Evolutionary conservation across 306 rosid species (phyloP), one percentile per base, ranked within the genome.

Genomic region (Vigna mungo): DNA sequence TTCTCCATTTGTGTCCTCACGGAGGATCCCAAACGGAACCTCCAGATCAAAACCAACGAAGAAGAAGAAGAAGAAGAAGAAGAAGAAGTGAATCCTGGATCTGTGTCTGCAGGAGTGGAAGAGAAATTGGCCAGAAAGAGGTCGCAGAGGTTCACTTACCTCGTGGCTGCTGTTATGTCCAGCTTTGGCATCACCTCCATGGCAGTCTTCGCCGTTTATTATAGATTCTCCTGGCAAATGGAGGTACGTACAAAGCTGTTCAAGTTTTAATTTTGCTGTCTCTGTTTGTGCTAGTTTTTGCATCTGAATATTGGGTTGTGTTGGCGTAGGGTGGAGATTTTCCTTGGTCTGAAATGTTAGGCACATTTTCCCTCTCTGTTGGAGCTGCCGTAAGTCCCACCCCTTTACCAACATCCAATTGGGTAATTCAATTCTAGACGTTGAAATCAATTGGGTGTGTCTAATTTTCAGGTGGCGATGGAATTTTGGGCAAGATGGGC

Each of bases 141-240:
- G 58, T 94, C 95, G 2, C 95, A 92, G 85, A 88, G 98, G 83
- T 80, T 81, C 73, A 88, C 95, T 65, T 94, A 92, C 75, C 91
- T 94, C 6, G 79, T 92, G 5, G 98, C 98, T 0, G 98, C 98
- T 36, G 80, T 94, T 0, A 83, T 94, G 95, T 94, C 98, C 15
- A 94, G 86, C 88, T 87, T 88, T n/a, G 98, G 95, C n/a, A 78
- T 94, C 67, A 89, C 95, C 7, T 92, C 97, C 44, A 78, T 94
- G 98, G 95, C 98, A 15, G 73, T 90, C 75, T 68, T 93, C 82
- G 90, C 98, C 2, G 98, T 93, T 80, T 93, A 93, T 68, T 93
- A 84, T 27, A 80, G 98, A 87, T 93, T 93, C 82, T 77, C 87
- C n/a, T 93, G 98, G 97, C 96, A 93, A 93, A 84, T 89, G 93